Percentiles rank a stretch among this genome's conserved stretches.
These are phyloP conservation scores for Salvia miltiorrhiza DNA, from an alignment of 257 asterid species.

Conservation along the genomic window DNA sequence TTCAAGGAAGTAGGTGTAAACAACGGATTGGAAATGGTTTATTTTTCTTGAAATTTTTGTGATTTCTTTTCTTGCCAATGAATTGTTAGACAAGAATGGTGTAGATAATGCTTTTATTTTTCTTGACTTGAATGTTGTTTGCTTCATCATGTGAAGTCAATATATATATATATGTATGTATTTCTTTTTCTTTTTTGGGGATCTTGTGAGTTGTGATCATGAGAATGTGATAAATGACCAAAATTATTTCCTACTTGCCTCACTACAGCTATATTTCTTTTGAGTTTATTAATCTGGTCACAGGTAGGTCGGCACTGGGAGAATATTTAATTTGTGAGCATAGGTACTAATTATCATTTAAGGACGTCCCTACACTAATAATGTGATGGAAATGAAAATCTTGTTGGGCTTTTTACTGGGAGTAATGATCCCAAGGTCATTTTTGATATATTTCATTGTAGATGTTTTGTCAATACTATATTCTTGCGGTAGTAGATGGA, in stretches of 20 bases:
- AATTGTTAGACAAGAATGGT: neutral
- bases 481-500: too few species aligned
- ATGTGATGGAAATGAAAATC: neutral
- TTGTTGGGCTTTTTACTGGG: neutral
- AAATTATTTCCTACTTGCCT: neutral
- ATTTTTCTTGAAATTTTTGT: neutral
- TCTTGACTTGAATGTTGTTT: slow-evolving; percentile 10
- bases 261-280: neutral
- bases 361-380: neutral
- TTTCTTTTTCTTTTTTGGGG: neutral
- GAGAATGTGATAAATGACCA: neutral
- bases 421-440: neutral
- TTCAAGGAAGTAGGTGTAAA: slow-evolving; percentile 14
- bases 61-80: slow-evolving; percentile 1
- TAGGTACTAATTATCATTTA: neutral
- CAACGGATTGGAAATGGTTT: neutral
- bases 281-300: neutral
- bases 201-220: neutral
- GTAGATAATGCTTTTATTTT: neutral
- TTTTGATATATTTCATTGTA: neutral
- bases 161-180: too few species aligned
- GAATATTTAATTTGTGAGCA: neutral
- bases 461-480: too few species aligned
- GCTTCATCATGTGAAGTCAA: slow-evolving; percentile 18
- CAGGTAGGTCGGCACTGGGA: neutral